A percentile compares a stretch with the other conserved stretches of the same genome.
These are phyloP conservation scores for Hydnomerulius pinastri DNA, from an alignment of 768 basidiomycete species.

Conservation along the genomic window DNA sequence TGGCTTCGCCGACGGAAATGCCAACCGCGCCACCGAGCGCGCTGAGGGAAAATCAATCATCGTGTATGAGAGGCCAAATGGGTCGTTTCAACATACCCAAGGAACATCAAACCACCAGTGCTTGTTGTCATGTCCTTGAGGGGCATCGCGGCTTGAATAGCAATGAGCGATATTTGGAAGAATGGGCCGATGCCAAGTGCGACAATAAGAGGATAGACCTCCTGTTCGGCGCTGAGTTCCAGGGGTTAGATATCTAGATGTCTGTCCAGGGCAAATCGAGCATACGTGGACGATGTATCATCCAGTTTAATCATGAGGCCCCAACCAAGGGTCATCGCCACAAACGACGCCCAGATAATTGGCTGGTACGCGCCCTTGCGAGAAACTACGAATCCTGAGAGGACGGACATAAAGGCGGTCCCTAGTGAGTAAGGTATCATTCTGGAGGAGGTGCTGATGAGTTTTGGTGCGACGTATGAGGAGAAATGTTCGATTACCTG, in stretches of 20 bases:
- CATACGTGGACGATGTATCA: slow-evolving; percentile 49
- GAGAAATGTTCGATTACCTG: slow-evolving; percentile 57
- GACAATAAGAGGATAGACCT: slow-evolving; percentile 62
- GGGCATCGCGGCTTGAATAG: slow-evolving; percentile 86
- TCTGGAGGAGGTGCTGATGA: slow-evolving; percentile 60
- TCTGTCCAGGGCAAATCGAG: slow-evolving; percentile 1
- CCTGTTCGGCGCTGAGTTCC: slow-evolving; percentile 52
- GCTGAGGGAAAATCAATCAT: neutral
- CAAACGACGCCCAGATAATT: slow-evolving; percentile 63
- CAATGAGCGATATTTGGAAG: slow-evolving; percentile 69
- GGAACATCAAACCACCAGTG: slow-evolving; percentile 69
- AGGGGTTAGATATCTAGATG: slow-evolving; percentile 2
- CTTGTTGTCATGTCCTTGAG: slow-evolving; percentile 82
- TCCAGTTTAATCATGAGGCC: slow-evolving; percentile 73
- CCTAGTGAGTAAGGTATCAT: slow-evolving; percentile 75
- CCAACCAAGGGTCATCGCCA: slow-evolving; percentile 57
- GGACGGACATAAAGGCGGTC: slow-evolving; percentile 50
- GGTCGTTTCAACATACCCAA: slow-evolving; percentile 61
- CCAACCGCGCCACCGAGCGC: slow-evolving; percentile 68
- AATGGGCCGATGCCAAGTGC: slow-evolving; percentile 62
- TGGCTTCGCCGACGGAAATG: slow-evolving; percentile 67
- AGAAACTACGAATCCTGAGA: slow-evolving; percentile 59
- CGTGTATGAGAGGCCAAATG: slow-evolving; percentile 64
- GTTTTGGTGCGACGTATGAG: slow-evolving; percentile 63
- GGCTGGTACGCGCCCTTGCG: slow-evolving; percentile 56